phyloP scores from a whole-genome alignment of 2,329 filamentous ascomycete genomes.

The Cyanodermella asteris region DNA sequence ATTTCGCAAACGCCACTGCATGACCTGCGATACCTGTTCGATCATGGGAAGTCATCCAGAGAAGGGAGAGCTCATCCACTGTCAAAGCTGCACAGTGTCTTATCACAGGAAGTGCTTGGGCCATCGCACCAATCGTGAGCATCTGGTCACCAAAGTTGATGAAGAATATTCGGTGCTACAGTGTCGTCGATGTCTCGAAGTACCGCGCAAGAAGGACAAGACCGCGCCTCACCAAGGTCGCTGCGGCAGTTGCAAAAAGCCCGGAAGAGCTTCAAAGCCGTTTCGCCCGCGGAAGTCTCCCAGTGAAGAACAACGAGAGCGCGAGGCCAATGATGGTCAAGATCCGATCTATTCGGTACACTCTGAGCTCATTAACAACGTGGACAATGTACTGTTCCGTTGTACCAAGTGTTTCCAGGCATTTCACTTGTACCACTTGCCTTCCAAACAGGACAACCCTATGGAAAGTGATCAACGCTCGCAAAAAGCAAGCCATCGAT shows the following conservation, averaged over 20 bases:
- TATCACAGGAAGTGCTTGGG: slow-evolving; percentile 76
- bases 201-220: slow-evolving; percentile 43
- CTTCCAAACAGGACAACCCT: no score
- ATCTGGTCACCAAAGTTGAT: slow-evolving; percentile 68
- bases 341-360: slow-evolving; percentile 53
- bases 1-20: slow-evolving; percentile 50
- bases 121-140: slow-evolving; percentile 50
- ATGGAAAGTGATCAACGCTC: slow-evolving; percentile 11
- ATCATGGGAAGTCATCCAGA: slow-evolving; percentile 28
- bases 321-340: slow-evolving; percentile 53
- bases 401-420: slow-evolving; percentile 55
- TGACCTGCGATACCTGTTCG: slow-evolving; percentile 50
- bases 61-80: slow-evolving; percentile 56
- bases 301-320: slow-evolving; percentile 62
- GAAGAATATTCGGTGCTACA: slow-evolving; percentile 66
- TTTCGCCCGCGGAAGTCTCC: slow-evolving; percentile 54
- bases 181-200: slow-evolving; percentile 63
- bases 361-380: slow-evolving; percentile 47
- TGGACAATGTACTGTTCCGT: slow-evolving; percentile 58
- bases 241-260: slow-evolving; percentile 47
- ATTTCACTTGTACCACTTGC: slow-evolving; percentile 71
- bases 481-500: slow-evolving; percentile 35
- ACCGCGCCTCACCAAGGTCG: slow-evolving; percentile 46
- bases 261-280: slow-evolving; percentile 48
- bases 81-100: slow-evolving; percentile 69